phyloP scores from a whole-genome alignment of 2,329 filamentous ascomycete species.

The Pyricularia sp. region DNA sequence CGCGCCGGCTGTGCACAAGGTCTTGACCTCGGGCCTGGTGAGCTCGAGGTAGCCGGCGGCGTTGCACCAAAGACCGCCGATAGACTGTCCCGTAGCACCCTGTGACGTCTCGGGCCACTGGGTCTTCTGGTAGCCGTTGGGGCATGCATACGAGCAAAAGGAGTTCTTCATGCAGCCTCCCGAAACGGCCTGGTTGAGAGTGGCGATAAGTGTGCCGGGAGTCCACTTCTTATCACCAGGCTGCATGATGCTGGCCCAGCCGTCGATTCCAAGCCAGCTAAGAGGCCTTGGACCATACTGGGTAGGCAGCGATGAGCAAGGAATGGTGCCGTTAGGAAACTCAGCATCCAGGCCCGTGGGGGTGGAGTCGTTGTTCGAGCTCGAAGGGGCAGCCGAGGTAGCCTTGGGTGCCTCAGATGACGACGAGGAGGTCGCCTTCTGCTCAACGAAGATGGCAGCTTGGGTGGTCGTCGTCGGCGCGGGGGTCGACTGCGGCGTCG shows the following conservation, averaged over 20 bases:
- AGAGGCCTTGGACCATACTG: conserved; percentile 67
- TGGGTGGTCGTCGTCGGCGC: conserved; percentile 16
- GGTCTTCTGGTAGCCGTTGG: conserved; percentile 79
- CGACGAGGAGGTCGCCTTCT: conserved; percentile 21
- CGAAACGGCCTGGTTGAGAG: conserved; percentile 49
- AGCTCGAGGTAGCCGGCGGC: conserved; percentile 58
- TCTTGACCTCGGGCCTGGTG: conserved; percentile 53
- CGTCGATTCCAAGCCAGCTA: conserved; percentile 53
- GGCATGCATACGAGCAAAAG: conserved; percentile 90
- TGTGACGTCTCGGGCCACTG: conserved; percentile 70
- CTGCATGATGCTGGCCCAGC: conserved; percentile 71
- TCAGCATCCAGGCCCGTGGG: conserved; percentile 45
- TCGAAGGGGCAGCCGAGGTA: conserved; percentile 13
- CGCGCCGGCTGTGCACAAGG: conserved; percentile 62
- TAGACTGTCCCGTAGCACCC: conserved; percentile 67
- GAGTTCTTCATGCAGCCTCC: conserved; percentile 48
- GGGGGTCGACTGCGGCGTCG: conserved; percentile 22
- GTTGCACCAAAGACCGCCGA: conserved; percentile 80
- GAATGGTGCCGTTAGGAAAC: conserved; percentile 64
- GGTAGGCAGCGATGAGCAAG: conserved; percentile 63
- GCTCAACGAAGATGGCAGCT: conserved; percentile 18
- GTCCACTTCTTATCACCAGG: conserved; percentile 31
- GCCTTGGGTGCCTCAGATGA: conserved; percentile 18
- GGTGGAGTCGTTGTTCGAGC: conserved; percentile 14
- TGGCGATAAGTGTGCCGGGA: conserved; percentile 41